Evolutionary conservation across 2,329 filamentous ascomycete species (phyloP).

Genomic region (Purpureocillium takamizusanense): DNA sequence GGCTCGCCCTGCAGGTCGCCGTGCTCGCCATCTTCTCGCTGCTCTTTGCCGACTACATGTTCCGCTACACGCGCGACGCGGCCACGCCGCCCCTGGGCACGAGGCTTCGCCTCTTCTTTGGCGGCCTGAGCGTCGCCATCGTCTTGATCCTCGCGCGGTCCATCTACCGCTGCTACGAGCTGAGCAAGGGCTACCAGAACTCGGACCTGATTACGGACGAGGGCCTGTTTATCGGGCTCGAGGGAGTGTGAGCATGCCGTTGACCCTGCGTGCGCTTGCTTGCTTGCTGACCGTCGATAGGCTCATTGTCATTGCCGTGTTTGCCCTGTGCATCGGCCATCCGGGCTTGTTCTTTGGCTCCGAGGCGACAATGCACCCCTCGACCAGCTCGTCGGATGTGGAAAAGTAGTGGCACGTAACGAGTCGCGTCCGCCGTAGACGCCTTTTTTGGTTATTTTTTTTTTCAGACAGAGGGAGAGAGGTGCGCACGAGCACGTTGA

Average conservation of each 20-base stretch:
- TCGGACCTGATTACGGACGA: conserved; percentile 44
- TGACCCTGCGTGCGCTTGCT: background rate
- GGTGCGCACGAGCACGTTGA: too few relatives aligned
- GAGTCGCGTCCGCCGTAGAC: too few relatives aligned
- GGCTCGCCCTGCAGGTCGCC: conserved; percentile 49
- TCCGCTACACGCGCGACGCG: conserved; percentile 23
- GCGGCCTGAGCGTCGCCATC: conserved; percentile 42
- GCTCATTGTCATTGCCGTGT: conserved; percentile 24
- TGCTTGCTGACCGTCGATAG: conserved; percentile 12
- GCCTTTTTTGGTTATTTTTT: too few relatives aligned
- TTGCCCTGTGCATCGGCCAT: conserved; percentile 26
- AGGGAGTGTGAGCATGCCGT: conserved; percentile 32
- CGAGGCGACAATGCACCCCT: background rate
- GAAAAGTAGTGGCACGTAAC: background rate
- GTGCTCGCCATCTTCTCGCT: conserved; percentile 43
- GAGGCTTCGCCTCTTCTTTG: conserved; percentile 34
- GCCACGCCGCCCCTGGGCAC: conserved; percentile 8
- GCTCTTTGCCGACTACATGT: conserved; percentile 38
- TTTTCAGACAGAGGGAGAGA: too few relatives aligned
- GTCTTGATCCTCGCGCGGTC: conserved; percentile 52
- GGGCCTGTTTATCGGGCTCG: conserved; percentile 42
- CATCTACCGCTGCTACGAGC: conserved; percentile 55
- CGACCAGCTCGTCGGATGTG: background rate
- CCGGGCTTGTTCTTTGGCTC: conserved; percentile 18
- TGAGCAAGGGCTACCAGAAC: conserved; percentile 49